Base-by-base conservation (phyloP, 176 grass and related monocot species). In the Avena insularis region DNA sequence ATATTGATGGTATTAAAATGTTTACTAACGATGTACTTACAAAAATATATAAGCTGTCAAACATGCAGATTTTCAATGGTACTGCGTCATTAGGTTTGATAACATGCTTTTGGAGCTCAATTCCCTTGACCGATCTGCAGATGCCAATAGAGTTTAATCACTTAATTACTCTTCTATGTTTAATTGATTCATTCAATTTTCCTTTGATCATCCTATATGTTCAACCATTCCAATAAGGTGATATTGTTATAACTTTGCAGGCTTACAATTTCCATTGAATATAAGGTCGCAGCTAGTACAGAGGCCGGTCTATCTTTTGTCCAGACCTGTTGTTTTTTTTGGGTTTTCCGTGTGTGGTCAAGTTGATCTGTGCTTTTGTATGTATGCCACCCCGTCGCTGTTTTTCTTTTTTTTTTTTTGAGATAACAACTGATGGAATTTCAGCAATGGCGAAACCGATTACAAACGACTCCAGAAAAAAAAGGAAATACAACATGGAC, bases 121-220 rank as follows among this genome's bases (percentile, higher is more conserved):
- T 21, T 60, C 19, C 77, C 77, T 43, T 3, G 11, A n/a, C 19
- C 40, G 12, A 60, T 40, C 35, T 60, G 54, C 55, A 60, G 33
- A 25, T 50, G 21, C 20, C 43, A 81, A 29, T 81, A 49, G 49
- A 63, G 64, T 29, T 47, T 48, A 61, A 80, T 64, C 78, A 48
- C 17, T 49, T 64, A 48, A 48, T 29, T 81, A 65, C 59, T 59
- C 67, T 17, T 8, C 2, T 66, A 83, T 45, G 13, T 20, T 23
- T 83, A 83, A 20, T 27, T 71, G 50, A 53, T 45, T 20, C 20
- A 70, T 57, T 25, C 12, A 2, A 21, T 82, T 82, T 82, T 69
- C 48, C 27, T 82, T 56, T 12, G 0, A 82, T 51, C 9, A 12
- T 48, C 63, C 49, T 71, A 82, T 67, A 67, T 9, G 2, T 49